Percentiles rank a stretch among this genome's conserved stretches.
These are phyloP conservation scores for Volvox reticuliferus DNA, from an alignment of 139 green algal genomes.

Conservation along the genomic window DNA sequence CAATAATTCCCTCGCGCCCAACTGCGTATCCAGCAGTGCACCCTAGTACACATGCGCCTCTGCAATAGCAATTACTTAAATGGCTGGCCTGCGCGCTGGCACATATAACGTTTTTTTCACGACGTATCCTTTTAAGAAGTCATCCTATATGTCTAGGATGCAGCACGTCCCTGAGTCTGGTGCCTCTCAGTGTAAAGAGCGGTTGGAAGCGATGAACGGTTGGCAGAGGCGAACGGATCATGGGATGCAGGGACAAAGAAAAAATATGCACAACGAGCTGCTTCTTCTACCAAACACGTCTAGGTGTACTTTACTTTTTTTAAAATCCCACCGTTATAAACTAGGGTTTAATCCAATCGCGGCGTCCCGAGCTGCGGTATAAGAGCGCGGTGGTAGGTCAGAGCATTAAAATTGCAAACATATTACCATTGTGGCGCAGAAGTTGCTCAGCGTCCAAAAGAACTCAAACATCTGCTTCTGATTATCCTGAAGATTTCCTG, in stretches of 20 bases:
- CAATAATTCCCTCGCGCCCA: no score
- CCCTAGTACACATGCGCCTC: no score
- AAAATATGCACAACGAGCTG: background rate
- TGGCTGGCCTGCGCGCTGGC: conserved; percentile 73
- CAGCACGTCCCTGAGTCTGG: conserved; percentile 82
- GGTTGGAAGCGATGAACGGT: no score
- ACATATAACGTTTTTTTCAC: conserved; percentile 89
- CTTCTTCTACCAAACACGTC: background rate
- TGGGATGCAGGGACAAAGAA: background rate
- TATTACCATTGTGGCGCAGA: conserved; percentile 90
- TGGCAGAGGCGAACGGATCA: background rate
- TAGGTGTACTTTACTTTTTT: background rate
- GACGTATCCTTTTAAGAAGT: conserved; percentile 88
- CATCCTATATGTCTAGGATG: conserved; percentile 82
- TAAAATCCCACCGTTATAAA: conserved; percentile 83
- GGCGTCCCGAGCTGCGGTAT: conserved; percentile 79
- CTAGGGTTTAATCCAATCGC: conserved; percentile 84
- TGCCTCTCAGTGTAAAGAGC: conserved; percentile 72
- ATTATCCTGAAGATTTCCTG: conserved; percentile 82
- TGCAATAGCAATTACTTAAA: conserved; percentile 74
- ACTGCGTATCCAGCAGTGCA: no score
- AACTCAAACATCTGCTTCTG: conserved; percentile 98
- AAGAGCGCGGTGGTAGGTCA: no score
- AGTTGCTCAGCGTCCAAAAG: conserved; percentile 92
- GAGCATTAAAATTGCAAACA: no score